Base-by-base conservation (phyloP, 345 rosid species). In the Salix viminalis region DNA sequence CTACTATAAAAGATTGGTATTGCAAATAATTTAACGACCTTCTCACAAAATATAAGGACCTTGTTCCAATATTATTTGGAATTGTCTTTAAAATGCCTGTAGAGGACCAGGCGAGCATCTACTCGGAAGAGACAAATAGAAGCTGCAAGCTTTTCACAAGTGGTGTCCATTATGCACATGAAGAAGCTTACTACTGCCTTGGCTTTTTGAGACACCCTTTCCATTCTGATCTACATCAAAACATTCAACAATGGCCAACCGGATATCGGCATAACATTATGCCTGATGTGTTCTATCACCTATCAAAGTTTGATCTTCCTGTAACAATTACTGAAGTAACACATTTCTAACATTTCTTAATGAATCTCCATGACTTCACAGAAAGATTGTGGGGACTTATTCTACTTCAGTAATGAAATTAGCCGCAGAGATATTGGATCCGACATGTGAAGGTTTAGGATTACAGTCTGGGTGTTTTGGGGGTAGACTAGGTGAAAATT, bases 391-490 rank as follows among this genome's bases (percentile, higher is more conserved):
- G 21, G 67, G 80, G 11, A 67, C 10, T 10, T 77, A 41, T 42
- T 32, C 82, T 15, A 24, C 34, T 44, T 82, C 75, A 65, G 84
- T 77, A 16, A 80, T 48, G 50, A 78, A 84, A 37, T 54, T 84
- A 69, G 66, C 60, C 6, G 8, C 34, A 10, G 13, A 60, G 75
- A 72, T 80, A 18, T 15, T 84, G 72, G 71, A 69, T 10, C 46
- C 78, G 11, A 72, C 81, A 16, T 36, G 68, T 70, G 71, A 83
- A 66, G 83, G 83, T 18, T 67, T 81, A 34, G 54, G 64, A 32
- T 65, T 83, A 12, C 61, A 50, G 3, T 9, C 12, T 0, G 74
- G 60, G 4, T 70, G 44, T 30, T 73, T 79, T 5, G 12, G 28
- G 2, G 32, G 58, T 24, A 65, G 48, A 32, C 65, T 64, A 16